Base-by-base conservation (phyloP, 768 basidiomycete species). In the Tubosaeta sp. region DNA sequence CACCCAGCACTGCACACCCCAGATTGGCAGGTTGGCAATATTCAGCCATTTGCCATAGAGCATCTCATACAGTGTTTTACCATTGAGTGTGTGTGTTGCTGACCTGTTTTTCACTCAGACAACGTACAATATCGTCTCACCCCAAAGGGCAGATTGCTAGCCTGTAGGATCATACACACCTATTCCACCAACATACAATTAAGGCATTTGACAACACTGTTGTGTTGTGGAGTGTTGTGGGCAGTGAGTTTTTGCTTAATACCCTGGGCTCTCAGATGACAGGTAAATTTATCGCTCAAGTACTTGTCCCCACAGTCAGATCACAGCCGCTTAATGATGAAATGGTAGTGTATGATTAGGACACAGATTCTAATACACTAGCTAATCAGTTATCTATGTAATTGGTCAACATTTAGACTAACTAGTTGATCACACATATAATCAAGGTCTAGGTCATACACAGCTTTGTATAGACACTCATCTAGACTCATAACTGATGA, bases 231-330 rank as follows among this genome's bases (percentile, higher is more conserved):
- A 7, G 6, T 47, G 9, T 54, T 36, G 29, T 54, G 49, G 0
- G 22, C 14, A 6, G 49, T 54, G 16, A 54, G 43, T 13, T 45
- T 32, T 0, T 16, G 0, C 2, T 12, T 29, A 0, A 16, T 52
- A 1, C 51, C 51, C 10, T 39, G 19, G 11, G 9, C 11, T 22
- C 22, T 22, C 1, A 24, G 34, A 10, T 32, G 25, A 7, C 2
- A n/a, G 40, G 8, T 47, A 11, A 22, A 13, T 2, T 43, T 16
- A 3, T 43, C 18, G 4, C 41, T 30, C 46, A 70, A 50, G 44
- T 75, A 78, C 46, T 81, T 71, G 1, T 50, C 47, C 4, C 52
- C 52, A 4, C 16, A 1, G 32, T 59, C 55, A 0, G 52, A 54
- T 1, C 39, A 22, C 0, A 60, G 39, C 3, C 13, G 24, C 27